A percentile compares a stretch with the other conserved stretches of the same genome.
Conservation (phyloP, 352 stramenopile genomes). For the Hyaloperonospora brassicae region DNA sequence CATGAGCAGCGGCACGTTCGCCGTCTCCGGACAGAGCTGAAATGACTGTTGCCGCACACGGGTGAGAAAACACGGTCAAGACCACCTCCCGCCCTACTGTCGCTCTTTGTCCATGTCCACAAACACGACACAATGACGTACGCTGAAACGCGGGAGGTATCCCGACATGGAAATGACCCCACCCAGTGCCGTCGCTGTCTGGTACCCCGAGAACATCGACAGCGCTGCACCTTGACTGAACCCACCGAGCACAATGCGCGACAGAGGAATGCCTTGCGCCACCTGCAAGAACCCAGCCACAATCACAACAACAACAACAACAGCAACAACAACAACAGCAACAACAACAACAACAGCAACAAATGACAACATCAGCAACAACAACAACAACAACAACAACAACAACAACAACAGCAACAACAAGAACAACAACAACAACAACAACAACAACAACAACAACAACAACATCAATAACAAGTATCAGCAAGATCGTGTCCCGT, state of each 20-base stretch:
- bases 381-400: too few relatives aligned
- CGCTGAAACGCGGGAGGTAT: constrained; percentile 52
- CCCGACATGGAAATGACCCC: constrained; percentile 67
- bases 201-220: constrained; percentile 77
- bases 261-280: constrained; percentile 63
- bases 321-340: too few relatives aligned
- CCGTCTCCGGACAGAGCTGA: constrained; percentile 36
- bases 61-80: not conserved
- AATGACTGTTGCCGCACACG: constrained; percentile 29
- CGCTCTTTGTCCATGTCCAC: not conserved
- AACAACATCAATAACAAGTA: not conserved
- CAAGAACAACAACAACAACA: too few relatives aligned
- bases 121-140: constrained; percentile 9
- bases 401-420: too few relatives aligned
- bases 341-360: too few relatives aligned
- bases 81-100: not conserved
- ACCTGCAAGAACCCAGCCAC: constrained; percentile 4
- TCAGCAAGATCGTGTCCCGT: not conserved
- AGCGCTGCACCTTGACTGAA: constrained; percentile 91
- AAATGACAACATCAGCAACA: too few relatives aligned
- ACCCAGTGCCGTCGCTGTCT: constrained; percentile 48
- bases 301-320: too few relatives aligned
- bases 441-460: too few relatives aligned
- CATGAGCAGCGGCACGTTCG: constrained; percentile 64
- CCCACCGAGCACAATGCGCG: constrained; percentile 89